Evolutionary conservation across 768 basidiomycete genomes (phyloP).

Genomic region (Naganishia friedmannii): DNA sequence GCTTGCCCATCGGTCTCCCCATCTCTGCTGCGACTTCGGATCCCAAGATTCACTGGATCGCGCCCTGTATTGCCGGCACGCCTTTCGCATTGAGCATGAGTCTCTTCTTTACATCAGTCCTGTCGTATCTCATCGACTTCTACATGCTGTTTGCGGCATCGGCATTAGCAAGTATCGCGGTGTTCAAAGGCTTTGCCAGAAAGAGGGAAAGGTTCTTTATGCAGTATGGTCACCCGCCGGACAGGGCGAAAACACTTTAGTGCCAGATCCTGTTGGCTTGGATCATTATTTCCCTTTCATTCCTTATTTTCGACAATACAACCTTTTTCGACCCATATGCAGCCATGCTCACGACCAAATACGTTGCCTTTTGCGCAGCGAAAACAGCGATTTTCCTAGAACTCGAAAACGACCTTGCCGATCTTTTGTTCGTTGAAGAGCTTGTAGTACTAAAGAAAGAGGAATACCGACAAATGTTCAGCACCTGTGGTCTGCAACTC

Average conservation of each 20-base stretch:
- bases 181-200: conserved; percentile 57
- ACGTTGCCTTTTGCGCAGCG: background rate
- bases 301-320: no score
- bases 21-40: conserved; percentile 64
- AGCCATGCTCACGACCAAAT: background rate
- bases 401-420: conserved; percentile 44
- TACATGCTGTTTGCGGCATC: conserved; percentile 54
- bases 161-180: conserved; percentile 67
- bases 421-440: conserved; percentile 48
- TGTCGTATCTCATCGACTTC: no score
- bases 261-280: no score
- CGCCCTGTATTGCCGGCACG: no score
- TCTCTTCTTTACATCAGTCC: no score
- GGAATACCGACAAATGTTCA: background rate
- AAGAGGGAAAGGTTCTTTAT: no score
- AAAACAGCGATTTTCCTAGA: background rate
- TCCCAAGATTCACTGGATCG: no score
- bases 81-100: no score
- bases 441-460: conserved; percentile 41
- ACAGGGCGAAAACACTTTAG: no score
- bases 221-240: no score
- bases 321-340: no score
- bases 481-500: background rate
- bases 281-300: no score
- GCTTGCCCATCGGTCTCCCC: conserved; percentile 67